Conservation (phyloP, 371 early-diverging fungal genomes). For the Rhizopus microsporus region DNA sequence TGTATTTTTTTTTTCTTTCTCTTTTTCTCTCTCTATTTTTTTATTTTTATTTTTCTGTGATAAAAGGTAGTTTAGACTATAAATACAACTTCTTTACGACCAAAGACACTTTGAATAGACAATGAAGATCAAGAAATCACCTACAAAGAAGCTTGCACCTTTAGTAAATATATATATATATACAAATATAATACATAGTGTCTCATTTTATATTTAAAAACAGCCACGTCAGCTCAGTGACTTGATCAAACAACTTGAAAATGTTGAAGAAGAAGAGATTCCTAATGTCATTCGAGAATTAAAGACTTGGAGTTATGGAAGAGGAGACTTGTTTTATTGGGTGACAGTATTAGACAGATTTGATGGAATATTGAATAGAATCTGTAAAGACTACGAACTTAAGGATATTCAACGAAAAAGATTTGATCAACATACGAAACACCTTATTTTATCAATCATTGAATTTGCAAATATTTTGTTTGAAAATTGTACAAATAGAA, state of each 20-base stretch:
- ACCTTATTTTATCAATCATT: conserved; percentile 72
- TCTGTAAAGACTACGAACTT: conserved; percentile 66
- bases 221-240: conserved; percentile 57
- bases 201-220: conserved; percentile 20
- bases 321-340: conserved; percentile 95
- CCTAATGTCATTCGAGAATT: conserved; percentile 49
- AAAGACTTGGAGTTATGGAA: conserved; percentile 76
- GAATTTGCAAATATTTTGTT: conserved; percentile 77
- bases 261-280: conserved; percentile 60
- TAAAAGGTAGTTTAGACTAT: no score
- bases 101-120: background rate
- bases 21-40: background rate
- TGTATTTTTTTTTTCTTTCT: no score
- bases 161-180: conserved; percentile 49
- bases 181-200: background rate
- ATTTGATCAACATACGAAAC: conserved; percentile 56
- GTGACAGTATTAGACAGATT: conserved; percentile 91
- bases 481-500: conserved; percentile 94
- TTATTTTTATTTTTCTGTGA: no score
- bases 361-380: conserved; percentile 75
- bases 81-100: background rate
- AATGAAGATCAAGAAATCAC: conserved; percentile 73
- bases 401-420: conserved; percentile 59
- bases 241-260: conserved; percentile 57
- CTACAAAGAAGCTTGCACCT: conserved; percentile 63